These are phyloP conservation scores for Daldinia vernicosa DNA, from an alignment of 495 filamentous ascomycete species.

Conservation along the genomic window DNA sequence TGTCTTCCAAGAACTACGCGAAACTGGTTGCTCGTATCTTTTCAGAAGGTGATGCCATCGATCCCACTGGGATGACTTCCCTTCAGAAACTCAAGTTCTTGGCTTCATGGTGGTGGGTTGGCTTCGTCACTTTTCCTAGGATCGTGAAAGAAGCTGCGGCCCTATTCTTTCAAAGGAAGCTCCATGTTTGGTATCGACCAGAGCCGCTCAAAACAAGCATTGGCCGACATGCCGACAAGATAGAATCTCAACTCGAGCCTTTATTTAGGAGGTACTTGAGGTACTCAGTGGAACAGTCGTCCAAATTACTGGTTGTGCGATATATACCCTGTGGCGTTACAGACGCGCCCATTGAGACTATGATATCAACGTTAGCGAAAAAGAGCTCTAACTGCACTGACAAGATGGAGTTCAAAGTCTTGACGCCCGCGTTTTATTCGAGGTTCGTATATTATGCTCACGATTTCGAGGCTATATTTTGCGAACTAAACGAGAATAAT, in stretches of 20 bases:
- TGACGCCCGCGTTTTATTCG: conserved; percentile 69
- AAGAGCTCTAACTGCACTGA: conserved; percentile 21
- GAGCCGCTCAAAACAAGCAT: conserved; percentile 63
- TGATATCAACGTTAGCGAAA: conserved; percentile 46
- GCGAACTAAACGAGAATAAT: conserved; percentile 58
- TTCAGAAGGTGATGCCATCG: conserved; percentile 57
- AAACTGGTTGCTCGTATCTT: conserved; percentile 65
- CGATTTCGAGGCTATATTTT: conserved; percentile 60
- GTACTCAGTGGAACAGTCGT: conserved; percentile 54
- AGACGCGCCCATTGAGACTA: conserved; percentile 44
- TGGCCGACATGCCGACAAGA: conserved; percentile 54
- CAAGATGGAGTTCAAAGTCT: conserved; percentile 59
- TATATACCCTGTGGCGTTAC: conserved; percentile 62
- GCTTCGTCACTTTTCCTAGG: conserved; percentile 68
- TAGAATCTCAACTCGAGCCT: conserved; percentile 59
- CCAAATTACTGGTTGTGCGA: conserved; percentile 52
- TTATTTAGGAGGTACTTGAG: conserved; percentile 63
- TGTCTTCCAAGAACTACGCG: conserved; percentile 61
- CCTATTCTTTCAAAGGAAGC: conserved; percentile 61
- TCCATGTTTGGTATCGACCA: conserved; percentile 67
- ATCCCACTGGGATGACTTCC: conserved; percentile 56
- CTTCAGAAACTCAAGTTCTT: conserved; percentile 59
- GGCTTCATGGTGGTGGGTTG: conserved; percentile 67
- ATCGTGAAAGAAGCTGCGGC: conserved; percentile 65
- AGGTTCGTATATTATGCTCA: conserved; percentile 63